Evolutionary conservation across 75 land plant species (phyloP).

Genomic region (Pinus taeda): DNA sequence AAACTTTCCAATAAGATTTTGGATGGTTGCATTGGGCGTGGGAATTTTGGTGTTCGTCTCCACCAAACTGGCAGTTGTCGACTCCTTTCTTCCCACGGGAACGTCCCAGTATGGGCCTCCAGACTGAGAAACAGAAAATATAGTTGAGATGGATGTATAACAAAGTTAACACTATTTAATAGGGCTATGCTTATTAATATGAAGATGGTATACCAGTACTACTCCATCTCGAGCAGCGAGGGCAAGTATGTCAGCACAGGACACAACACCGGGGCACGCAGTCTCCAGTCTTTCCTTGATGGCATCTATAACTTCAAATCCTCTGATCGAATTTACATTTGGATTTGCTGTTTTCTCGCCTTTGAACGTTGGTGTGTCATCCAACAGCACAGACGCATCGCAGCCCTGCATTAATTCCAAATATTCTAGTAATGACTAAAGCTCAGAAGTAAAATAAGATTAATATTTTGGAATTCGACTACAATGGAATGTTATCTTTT

Average conservation of each 20-base stretch:
- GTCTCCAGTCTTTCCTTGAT: not conserved
- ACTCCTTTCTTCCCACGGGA: slow-evolving; percentile 70
- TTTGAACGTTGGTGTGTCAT: too few species aligned
- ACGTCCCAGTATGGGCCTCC: slow-evolving; percentile 87
- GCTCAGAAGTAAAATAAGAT: too few species aligned
- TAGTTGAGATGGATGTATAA: too few species aligned
- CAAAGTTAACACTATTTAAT: slow-evolving; percentile 31
- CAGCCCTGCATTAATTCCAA: too few species aligned
- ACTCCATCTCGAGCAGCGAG: slow-evolving; percentile 9
- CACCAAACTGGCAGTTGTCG: slow-evolving; percentile 37
- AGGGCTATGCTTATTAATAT: not conserved
- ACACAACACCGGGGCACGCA: slow-evolving; percentile 11
- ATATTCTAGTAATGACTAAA: too few species aligned
- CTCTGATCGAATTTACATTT: too few species aligned
- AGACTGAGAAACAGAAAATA: slow-evolving; percentile 22
- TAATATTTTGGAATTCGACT: too few species aligned
- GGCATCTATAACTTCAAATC: too few species aligned
- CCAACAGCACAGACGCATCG: too few species aligned
- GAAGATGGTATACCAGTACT: not conserved
- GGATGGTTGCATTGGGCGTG: slow-evolving; percentile 30
- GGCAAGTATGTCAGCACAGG: slow-evolving; percentile 7
- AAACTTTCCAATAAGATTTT: slow-evolving; percentile 43
- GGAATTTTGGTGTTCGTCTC: slow-evolving; percentile 53
- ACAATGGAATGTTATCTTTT: too few species aligned
- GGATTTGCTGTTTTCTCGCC: too few species aligned